Conservation (phyloP, 164 flowering plant genomes). For the Paratinospora sagittata region DNA sequence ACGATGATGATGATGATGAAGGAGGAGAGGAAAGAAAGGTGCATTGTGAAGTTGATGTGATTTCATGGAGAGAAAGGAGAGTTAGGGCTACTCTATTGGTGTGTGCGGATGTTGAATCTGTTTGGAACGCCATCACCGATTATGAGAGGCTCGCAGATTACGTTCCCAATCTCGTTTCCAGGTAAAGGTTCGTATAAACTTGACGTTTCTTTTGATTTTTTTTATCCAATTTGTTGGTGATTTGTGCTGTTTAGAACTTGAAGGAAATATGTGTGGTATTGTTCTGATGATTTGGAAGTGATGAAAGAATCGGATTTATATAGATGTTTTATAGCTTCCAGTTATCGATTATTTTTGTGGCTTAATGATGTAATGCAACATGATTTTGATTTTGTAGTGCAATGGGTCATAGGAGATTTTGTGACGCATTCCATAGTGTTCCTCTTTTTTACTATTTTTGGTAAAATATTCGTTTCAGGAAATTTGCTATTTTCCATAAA, state of each 20-base stretch:
- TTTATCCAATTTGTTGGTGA: neutral
- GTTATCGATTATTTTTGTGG: no score
- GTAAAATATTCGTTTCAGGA: no score
- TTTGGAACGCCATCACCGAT: slow-evolving; percentile 85
- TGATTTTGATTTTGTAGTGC: no score
- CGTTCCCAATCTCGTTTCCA: slow-evolving; percentile 80
- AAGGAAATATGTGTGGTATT: neutral
- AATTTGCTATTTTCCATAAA: no score
- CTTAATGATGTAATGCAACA: no score
- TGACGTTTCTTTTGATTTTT: neutral
- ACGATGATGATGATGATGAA: slow-evolving; percentile 37
- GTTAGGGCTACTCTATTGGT: slow-evolving; percentile 55
- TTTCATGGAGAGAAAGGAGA: slow-evolving; percentile 93
- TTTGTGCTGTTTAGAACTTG: neutral
- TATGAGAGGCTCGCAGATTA: slow-evolving; percentile 94
- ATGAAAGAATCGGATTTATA: no score
- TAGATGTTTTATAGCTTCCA: neutral
- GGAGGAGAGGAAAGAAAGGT: slow-evolving; percentile 37
- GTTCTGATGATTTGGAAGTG: neutral
- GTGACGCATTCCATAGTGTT: no score
- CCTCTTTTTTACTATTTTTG: no score
- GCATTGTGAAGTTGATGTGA: slow-evolving; percentile 72
- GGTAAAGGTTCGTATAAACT: slow-evolving; percentile 28
- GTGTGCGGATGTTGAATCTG: slow-evolving; percentile 56
- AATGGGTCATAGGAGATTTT: no score